These are phyloP conservation scores for Pseudoneurospora amorphoporcata DNA, from an alignment of 495 filamentous ascomycete genomes.

Conservation along the genomic window DNA sequence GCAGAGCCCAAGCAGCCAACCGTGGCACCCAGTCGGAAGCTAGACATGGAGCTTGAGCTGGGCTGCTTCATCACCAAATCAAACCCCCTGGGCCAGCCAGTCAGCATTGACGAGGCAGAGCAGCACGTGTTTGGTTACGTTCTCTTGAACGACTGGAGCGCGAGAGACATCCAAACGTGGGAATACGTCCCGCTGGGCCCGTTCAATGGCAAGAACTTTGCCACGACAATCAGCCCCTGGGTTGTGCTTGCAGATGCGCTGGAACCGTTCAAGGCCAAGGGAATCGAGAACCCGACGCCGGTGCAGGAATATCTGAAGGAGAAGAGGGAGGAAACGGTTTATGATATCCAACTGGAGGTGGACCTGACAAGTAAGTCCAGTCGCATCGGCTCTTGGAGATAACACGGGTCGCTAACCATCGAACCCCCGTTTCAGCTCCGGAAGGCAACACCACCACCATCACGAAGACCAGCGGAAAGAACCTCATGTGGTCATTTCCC, in stretches of 20 bases:
- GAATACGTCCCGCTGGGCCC: slow-evolving; percentile 81
- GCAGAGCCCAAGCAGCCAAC: slow-evolving; percentile 48
- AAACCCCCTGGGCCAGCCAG: slow-evolving; percentile 54
- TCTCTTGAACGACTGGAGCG: slow-evolving; percentile 91
- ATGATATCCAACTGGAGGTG: slow-evolving; percentile 66
- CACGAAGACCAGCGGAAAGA: slow-evolving; percentile 49
- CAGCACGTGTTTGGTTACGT: slow-evolving; percentile 80
- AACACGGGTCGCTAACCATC: slow-evolving; percentile 1
- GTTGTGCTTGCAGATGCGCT: slow-evolving; percentile 78
- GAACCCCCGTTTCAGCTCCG: slow-evolving; percentile 30
- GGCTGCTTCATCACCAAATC: slow-evolving; percentile 66
- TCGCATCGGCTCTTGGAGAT: not conserved
- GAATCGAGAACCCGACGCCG: slow-evolving; percentile 51
- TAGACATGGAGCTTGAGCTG: slow-evolving; percentile 86
- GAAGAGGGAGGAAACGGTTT: slow-evolving; percentile 49
- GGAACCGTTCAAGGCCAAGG: slow-evolving; percentile 49
- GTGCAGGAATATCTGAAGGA: slow-evolving; percentile 65
- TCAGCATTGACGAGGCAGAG: slow-evolving; percentile 53
- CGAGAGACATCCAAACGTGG: slow-evolving; percentile 83
- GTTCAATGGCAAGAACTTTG: slow-evolving; percentile 90
- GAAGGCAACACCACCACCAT: slow-evolving; percentile 57
- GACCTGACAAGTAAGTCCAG: slow-evolving; percentile 52
- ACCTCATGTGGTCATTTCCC: slow-evolving; percentile 84
- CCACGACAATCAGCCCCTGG: slow-evolving; percentile 82
- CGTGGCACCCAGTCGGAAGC: slow-evolving; percentile 50